Percentiles rank a stretch among this genome's conserved stretches.
Evolutionary conservation across 257 asterid genomes (phyloP).

Genomic region (Oldenlandia corymbosa): DNA sequence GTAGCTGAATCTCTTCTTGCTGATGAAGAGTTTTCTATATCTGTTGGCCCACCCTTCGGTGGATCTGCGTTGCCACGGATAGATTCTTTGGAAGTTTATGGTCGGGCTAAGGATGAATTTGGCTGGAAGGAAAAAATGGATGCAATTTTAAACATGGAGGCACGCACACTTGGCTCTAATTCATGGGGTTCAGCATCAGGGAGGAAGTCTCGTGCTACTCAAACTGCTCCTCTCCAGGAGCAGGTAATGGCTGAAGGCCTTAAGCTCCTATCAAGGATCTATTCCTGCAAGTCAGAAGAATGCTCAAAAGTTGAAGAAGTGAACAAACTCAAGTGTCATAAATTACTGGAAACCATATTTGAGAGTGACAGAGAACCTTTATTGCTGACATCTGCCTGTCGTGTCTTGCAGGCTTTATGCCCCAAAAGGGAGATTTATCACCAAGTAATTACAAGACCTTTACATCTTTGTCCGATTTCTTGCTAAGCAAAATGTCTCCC

Average conservation of each 20-base stretch:
- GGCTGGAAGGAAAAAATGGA: constrained; percentile 99
- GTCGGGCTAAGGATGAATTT: constrained; percentile 96
- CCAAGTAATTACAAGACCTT: constrained; percentile 52
- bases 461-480: not conserved
- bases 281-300: constrained; percentile 53
- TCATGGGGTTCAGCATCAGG: constrained; percentile 61
- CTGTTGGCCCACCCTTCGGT: constrained; percentile 77
- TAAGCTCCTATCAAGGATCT: constrained; percentile 74
- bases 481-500: not conserved
- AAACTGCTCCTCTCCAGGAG: constrained; percentile 78
- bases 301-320: constrained; percentile 57
- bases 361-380: constrained; percentile 93
- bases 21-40: constrained; percentile 80
- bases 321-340: constrained; percentile 61
- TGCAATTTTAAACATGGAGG: constrained; percentile 91
- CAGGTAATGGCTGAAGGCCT: constrained; percentile 95
- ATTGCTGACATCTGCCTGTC: constrained; percentile 81
- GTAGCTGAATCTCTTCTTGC: constrained; percentile 98
- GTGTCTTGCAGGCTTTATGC: constrained; percentile 77
- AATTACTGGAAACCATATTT: constrained; percentile 68
- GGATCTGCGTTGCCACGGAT: constrained; percentile 85
- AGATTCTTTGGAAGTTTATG: constrained; percentile 93
- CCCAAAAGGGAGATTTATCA: constrained; percentile 80
- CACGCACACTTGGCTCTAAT: constrained; percentile 66
- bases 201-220: constrained; percentile 58